These are phyloP conservation scores for Ophiostoma sp. DNA, from an alignment of 2,329 filamentous ascomycete species.

Conservation along the genomic window DNA sequence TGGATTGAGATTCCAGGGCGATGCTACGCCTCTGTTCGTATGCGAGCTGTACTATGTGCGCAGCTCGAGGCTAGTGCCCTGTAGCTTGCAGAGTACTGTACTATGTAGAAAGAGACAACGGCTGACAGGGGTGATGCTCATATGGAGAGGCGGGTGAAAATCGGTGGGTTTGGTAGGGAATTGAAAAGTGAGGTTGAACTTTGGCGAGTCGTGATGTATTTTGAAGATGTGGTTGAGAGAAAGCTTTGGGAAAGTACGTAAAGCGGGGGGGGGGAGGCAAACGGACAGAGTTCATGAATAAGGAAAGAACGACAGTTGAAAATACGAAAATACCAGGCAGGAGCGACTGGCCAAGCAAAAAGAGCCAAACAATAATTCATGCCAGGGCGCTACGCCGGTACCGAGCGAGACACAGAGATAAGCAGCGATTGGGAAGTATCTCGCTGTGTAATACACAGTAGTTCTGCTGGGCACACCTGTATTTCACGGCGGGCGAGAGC, in stretches of 20 bases:
- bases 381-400: not conserved
- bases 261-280: not conserved
- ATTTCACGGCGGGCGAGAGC: not conserved
- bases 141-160: not conserved
- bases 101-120: not conserved
- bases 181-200: not conserved
- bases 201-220: constrained; percentile 2
- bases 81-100: not conserved
- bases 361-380: constrained; percentile 6
- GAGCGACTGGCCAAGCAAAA: not conserved
- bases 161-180: not conserved
- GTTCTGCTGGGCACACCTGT: not conserved
- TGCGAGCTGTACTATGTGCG: not conserved
- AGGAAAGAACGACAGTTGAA: not conserved
- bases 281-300: too few relatives aligned
- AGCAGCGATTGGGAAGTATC: constrained; percentile 4
- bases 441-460: too few relatives aligned
- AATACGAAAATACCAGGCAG: not conserved
- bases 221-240: not conserved
- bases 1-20: constrained; percentile 14
- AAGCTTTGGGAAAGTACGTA: not conserved
- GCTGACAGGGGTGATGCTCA: not conserved
- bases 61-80: not conserved
- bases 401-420: not conserved
- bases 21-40: not conserved